A percentile compares a stretch with the other conserved stretches of the same genome.
These are phyloP conservation scores for Hippophae tibetana DNA, from an alignment of 306 rosid genomes.

Conservation along the genomic window DNA sequence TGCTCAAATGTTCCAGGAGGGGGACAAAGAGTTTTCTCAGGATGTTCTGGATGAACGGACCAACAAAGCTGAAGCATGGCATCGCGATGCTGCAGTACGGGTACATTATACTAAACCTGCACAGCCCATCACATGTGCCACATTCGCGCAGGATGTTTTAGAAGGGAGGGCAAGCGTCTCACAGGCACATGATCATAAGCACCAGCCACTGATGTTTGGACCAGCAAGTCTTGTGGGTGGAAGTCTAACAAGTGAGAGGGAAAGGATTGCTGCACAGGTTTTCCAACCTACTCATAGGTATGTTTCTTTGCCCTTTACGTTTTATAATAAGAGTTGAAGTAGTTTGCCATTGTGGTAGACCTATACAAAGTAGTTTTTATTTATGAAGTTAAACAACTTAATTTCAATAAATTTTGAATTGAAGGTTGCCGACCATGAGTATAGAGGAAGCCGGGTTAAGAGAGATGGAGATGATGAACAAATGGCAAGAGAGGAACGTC, in stretches of 20 bases:
- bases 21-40: slow-evolving; percentile 49
- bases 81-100: slow-evolving; percentile 57
- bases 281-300: slow-evolving; percentile 76
- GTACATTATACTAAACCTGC: slow-evolving; percentile 56
- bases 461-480: slow-evolving; percentile 94
- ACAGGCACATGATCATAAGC: slow-evolving; percentile 81
- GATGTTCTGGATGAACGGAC: slow-evolving; percentile 78
- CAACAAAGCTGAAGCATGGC: slow-evolving; percentile 72
- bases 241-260: slow-evolving; percentile 68
- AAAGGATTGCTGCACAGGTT: slow-evolving; percentile 82
- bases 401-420: slow-evolving; percentile 21
- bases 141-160: slow-evolving; percentile 95
- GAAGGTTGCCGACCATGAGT: slow-evolving; percentile 96
- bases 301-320: neutral
- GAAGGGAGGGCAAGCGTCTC: slow-evolving; percentile 89
- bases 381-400: slow-evolving; percentile 5
- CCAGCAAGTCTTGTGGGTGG: slow-evolving; percentile 85
- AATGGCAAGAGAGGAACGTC: slow-evolving; percentile 81
- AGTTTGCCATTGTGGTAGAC: neutral
- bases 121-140: slow-evolving; percentile 83
- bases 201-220: slow-evolving; percentile 86
- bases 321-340: neutral
- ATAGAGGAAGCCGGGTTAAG: slow-evolving; percentile 94
- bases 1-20: slow-evolving; percentile 46
- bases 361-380: neutral